These are phyloP conservation scores for Lachnellula occidentalis DNA, from an alignment of 2,329 filamentous ascomycete species.

Conservation along the genomic window DNA sequence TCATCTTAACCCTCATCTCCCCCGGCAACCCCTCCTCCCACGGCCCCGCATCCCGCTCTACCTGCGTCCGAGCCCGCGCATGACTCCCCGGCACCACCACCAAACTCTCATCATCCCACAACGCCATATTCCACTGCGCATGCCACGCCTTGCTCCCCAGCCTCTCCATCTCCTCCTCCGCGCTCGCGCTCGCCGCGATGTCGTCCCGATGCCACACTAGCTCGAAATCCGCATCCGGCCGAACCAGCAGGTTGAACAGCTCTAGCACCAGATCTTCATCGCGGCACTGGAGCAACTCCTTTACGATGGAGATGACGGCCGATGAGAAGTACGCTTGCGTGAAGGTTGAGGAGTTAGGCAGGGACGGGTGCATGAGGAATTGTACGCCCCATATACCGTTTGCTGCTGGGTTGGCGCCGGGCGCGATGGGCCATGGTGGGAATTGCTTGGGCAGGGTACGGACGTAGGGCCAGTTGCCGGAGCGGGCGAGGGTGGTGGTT, in stretches of 20 bases:
- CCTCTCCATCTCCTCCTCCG: slow-evolving; percentile 61
- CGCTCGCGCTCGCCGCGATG: slow-evolving; percentile 58
- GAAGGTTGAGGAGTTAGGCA: slow-evolving; percentile 58
- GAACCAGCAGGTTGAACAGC: slow-evolving; percentile 78
- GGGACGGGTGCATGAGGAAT: slow-evolving; percentile 70
- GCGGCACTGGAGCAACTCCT: slow-evolving; percentile 51
- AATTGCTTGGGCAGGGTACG: slow-evolving; percentile 87
- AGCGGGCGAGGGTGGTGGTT: slow-evolving; percentile 56
- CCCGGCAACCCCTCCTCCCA: slow-evolving; percentile 56
- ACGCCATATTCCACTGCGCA: slow-evolving; percentile 81
- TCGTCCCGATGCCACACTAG: slow-evolving; percentile 86
- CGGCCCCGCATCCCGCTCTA: slow-evolving; percentile 62
- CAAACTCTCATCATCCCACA: slow-evolving; percentile 69
- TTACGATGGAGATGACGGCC: slow-evolving; percentile 56
- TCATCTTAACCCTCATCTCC: slow-evolving; percentile 60
- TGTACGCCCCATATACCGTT: slow-evolving; percentile 85
- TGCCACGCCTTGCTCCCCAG: slow-evolving; percentile 61
- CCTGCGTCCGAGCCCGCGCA: slow-evolving; percentile 60
- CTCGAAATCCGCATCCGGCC: slow-evolving; percentile 65
- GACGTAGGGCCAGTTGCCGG: slow-evolving; percentile 74
- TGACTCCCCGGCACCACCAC: slow-evolving; percentile 77
- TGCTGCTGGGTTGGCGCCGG: slow-evolving; percentile 36
- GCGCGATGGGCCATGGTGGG: slow-evolving; percentile 67
- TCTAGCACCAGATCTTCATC: slow-evolving; percentile 75
- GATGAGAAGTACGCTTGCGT: slow-evolving; percentile 66